phyloP scores from a whole-genome alignment of 768 basidiomycete species.

The Phylloporus sp. region DNA sequence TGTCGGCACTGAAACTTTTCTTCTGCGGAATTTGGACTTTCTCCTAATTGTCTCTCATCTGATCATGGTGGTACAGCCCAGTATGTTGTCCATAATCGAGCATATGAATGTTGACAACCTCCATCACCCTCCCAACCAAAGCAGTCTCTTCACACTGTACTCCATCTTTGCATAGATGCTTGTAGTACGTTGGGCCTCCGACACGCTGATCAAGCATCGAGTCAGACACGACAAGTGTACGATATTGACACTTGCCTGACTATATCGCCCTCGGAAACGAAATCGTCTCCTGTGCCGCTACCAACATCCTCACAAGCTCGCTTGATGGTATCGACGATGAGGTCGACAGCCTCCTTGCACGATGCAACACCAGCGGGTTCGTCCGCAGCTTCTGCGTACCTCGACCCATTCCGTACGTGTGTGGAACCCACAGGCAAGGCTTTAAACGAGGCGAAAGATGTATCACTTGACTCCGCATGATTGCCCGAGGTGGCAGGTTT shows the following conservation, averaged over 20 bases:
- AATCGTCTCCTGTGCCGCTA: conserved; percentile 36
- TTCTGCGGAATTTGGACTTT: conserved; percentile 6
- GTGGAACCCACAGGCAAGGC: conserved; percentile 70
- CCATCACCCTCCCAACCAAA: conserved; percentile 76
- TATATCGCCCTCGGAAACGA: conserved; percentile 67
- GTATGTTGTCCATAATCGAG: conserved; percentile 10
- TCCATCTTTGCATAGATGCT: conserved; percentile 90
- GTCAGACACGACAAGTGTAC: neutral
- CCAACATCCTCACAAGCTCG: conserved; percentile 67
- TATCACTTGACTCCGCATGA: conserved; percentile 35
- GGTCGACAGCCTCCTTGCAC: conserved; percentile 73
- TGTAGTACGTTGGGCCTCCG: conserved; percentile 81
- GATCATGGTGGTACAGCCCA: conserved; percentile 14
- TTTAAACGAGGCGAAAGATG: conserved; percentile 72
- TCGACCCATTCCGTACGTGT: conserved; percentile 38
- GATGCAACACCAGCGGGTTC: conserved; percentile 58
- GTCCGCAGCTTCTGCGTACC: conserved; percentile 55
- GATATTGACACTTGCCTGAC: conserved; percentile 55
- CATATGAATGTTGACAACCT: neutral
- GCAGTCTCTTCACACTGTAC: conserved; percentile 83
- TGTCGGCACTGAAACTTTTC: conserved; percentile 9
- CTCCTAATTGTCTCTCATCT: conserved; percentile 2
- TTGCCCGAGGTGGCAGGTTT: conserved; percentile 34
- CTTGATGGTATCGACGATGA: conserved; percentile 68
- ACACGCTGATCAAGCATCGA: conserved; percentile 46